Conservation (phyloP, 495 filamentous ascomycete genomes). For the Jackrogersella multiformis region DNA sequence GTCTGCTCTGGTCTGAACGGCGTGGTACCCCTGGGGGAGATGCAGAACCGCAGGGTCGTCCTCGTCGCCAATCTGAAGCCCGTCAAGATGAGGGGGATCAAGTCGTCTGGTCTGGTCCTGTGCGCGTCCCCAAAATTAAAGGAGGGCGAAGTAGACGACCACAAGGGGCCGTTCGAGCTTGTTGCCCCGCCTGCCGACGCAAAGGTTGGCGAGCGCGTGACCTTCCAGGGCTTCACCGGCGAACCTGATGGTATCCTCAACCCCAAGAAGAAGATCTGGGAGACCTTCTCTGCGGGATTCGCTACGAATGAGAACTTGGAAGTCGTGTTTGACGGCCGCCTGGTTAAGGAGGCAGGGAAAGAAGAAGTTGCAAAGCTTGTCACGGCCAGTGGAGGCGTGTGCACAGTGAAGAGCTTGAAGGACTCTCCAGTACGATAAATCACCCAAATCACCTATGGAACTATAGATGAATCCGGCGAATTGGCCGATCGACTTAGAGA, state of each 20-base stretch:
- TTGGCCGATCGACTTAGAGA: conserved; percentile 15
- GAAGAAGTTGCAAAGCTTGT: conserved; percentile 73
- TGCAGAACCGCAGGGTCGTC: conserved; percentile 95
- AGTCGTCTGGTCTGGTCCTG: conserved; percentile 94
- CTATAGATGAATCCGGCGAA: conserved; percentile 6
- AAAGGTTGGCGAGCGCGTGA: conserved; percentile 83
- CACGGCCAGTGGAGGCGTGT: conserved; percentile 74
- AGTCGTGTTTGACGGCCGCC: conserved; percentile 68
- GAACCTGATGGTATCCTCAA: conserved; percentile 93
- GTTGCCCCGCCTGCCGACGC: conserved; percentile 84
- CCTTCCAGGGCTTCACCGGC: conserved; percentile 92
- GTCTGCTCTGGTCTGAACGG: conserved; percentile 98
- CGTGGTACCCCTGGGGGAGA: conserved; percentile 88
- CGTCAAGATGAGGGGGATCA: conserved; percentile 97
- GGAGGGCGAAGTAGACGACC: conserved; percentile 83
- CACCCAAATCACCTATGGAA: not conserved
- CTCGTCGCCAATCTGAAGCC: conserved; percentile 98
- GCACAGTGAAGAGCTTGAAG: conserved; percentile 76
- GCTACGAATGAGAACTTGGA: conserved; percentile 80
- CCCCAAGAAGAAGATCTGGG: conserved; percentile 99
- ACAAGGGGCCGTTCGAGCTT: conserved; percentile 91
- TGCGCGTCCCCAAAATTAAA: conserved; percentile 84
- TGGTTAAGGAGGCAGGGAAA: conserved; percentile 64
- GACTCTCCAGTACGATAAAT: conserved; percentile 74
- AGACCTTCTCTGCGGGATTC: conserved; percentile 93